A percentile compares a stretch with the other conserved stretches of the same genome.
phyloP scores from a whole-genome alignment of 75 land plant species.

The Isoetes taiwanensis region DNA sequence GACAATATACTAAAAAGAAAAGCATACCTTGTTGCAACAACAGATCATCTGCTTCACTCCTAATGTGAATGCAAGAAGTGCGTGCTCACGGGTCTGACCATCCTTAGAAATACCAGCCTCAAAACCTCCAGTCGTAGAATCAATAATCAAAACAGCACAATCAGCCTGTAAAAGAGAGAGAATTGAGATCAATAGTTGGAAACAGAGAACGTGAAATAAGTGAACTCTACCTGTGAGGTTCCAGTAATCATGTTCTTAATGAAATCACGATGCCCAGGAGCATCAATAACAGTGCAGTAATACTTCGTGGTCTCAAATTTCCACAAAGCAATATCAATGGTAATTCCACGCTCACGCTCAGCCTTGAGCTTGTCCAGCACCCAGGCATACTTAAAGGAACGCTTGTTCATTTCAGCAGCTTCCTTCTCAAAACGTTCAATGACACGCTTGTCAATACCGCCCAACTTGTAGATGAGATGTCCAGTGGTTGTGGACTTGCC shows the following conservation, averaged over 20 bases:
- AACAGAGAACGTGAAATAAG: too few species aligned
- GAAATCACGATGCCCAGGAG: constrained; percentile 51
- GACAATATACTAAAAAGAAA: neutral
- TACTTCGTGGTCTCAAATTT: constrained; percentile 52
- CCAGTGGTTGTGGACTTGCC: constrained; percentile 47
- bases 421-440: constrained; percentile 44
- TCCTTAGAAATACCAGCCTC: constrained; percentile 42
- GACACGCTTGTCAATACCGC: constrained; percentile 36
- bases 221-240: constrained; percentile 25
- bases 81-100: constrained; percentile 37
- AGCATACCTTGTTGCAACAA: constrained; percentile 21
- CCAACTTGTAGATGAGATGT: constrained; percentile 40
- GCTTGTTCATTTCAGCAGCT: constrained; percentile 44
- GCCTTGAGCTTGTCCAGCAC: constrained; percentile 60
- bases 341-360: constrained; percentile 57
- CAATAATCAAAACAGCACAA: constrained; percentile 48
- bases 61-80: constrained; percentile 37
- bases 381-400: constrained; percentile 48
- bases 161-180: constrained; percentile 25
- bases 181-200: too few species aligned
- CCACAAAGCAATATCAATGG: constrained; percentile 58
- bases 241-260: constrained; percentile 66
- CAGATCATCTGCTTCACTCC: constrained; percentile 49
- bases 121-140: constrained; percentile 50
- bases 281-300: constrained; percentile 54